Evolutionary conservation across 345 rosid species (phyloP).

Genomic region (Eutrema japonicum): DNA sequence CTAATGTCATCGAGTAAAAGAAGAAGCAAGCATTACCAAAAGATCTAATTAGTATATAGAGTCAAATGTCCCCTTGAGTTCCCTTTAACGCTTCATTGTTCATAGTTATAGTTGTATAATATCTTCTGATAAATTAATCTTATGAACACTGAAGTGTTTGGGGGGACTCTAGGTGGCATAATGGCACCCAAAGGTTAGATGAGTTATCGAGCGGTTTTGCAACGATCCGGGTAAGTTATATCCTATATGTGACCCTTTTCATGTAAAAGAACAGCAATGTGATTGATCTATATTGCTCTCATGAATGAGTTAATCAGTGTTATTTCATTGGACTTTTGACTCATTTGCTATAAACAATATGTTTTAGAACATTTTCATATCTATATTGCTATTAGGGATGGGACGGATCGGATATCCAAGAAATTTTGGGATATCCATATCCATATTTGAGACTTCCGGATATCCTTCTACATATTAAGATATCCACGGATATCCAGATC

Average conservation of each 20-base stretch:
- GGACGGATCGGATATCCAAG: no score
- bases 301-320: not conserved
- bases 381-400: not conserved
- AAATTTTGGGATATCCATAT: no score
- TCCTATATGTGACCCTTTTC: not conserved
- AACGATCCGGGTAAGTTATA: not conserved
- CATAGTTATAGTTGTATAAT: not conserved
- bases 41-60: not conserved
- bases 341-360: not conserved
- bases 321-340: not conserved
- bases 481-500: no score
- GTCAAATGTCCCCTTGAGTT: slow-evolving; percentile 46
- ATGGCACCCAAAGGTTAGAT: slow-evolving; percentile 17
- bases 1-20: slow-evolving; percentile 15
- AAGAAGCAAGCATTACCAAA: slow-evolving; percentile 13
- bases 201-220: not conserved
- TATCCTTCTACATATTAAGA: no score
- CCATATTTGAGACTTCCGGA: no score
- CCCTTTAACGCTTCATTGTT: slow-evolving; percentile 47
- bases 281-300: not conserved
- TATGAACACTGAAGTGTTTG: slow-evolving; percentile 47
- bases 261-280: not conserved
- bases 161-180: slow-evolving; percentile 42
- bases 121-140: not conserved
- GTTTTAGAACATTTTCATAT: not conserved